phyloP scores from a whole-genome alignment of 345 rosid species.

The Populus euphratica region DNA sequence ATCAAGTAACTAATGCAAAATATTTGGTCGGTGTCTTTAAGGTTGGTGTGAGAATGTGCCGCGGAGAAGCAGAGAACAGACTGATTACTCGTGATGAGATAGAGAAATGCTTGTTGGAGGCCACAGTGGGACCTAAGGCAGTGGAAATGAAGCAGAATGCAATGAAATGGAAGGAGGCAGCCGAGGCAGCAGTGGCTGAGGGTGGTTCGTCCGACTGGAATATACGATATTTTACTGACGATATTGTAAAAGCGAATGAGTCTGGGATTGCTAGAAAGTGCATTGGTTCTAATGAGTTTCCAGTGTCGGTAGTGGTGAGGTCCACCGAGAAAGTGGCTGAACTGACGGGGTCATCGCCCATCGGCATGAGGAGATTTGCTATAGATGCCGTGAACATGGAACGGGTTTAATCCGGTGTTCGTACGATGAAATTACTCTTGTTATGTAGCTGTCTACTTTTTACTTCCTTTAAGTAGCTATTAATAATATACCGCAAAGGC shows the following conservation, averaged over 20 bases:
- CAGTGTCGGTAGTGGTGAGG: too few species aligned
- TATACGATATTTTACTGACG: constrained; percentile 63
- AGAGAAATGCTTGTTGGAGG: constrained; percentile 56
- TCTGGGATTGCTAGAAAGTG: not conserved
- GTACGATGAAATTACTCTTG: too few species aligned
- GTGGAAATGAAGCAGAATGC: constrained; percentile 54
- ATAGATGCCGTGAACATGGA: too few species aligned
- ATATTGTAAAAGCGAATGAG: constrained; percentile 33
- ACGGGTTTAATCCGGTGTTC: too few species aligned
- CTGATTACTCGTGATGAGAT: constrained; percentile 59
- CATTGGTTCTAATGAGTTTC: too few species aligned
- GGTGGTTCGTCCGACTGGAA: constrained; percentile 73
- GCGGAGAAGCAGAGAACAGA: constrained; percentile 59
- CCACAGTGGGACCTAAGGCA: constrained; percentile 49
- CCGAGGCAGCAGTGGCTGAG: constrained; percentile 63
- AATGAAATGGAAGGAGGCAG: constrained; percentile 61
- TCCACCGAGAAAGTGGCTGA: too few species aligned
- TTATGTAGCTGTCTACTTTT: too few species aligned
- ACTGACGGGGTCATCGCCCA: too few species aligned
- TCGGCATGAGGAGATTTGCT: too few species aligned
- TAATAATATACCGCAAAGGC: too few species aligned
- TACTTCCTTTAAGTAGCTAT: too few species aligned
- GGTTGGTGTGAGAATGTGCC: constrained; percentile 60
- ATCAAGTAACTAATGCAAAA: constrained; percentile 72
- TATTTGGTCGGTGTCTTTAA: constrained; percentile 60